These are phyloP conservation scores for Sinapis alba DNA, from an alignment of 441 rosid genomes.

Conservation along the genomic window DNA sequence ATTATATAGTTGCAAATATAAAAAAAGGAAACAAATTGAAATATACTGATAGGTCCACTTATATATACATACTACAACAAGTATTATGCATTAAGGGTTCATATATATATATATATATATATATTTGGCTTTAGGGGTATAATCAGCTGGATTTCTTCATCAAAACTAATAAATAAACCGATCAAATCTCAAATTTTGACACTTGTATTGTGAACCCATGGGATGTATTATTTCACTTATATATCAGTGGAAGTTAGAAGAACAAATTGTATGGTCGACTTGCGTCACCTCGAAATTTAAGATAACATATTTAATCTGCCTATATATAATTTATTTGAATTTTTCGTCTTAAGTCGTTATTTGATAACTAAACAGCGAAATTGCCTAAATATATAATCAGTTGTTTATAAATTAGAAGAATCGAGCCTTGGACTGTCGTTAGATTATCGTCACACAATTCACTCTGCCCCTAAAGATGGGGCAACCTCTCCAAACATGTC, in stretches of 20 bases:
- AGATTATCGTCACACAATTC: not conserved
- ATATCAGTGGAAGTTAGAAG: not conserved
- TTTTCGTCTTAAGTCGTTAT: not conserved
- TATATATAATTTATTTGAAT: not conserved
- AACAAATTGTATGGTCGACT: not conserved
- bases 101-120: not conserved
- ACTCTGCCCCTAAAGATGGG: not conserved
- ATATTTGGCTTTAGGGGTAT: not conserved
- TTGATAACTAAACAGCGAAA: not conserved
- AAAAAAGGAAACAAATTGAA: not conserved
- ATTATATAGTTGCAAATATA: not conserved
- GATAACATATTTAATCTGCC: not conserved
- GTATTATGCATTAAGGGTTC: not conserved
- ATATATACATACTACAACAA: not conserved
- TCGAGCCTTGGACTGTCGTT: not conserved
- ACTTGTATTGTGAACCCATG: not conserved
- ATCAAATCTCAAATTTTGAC: not conserved
- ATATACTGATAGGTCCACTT: not conserved
- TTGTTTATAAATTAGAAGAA: not conserved
- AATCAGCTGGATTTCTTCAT: not conserved
- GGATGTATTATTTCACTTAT: not conserved
- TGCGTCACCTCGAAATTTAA: not conserved
- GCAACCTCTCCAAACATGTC: not conserved
- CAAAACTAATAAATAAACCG: not conserved
- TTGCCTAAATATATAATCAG: not conserved